These are phyloP conservation scores for Trichophyton simii DNA, from an alignment of 2,329 filamentous ascomycete species.

Conservation along the genomic window DNA sequence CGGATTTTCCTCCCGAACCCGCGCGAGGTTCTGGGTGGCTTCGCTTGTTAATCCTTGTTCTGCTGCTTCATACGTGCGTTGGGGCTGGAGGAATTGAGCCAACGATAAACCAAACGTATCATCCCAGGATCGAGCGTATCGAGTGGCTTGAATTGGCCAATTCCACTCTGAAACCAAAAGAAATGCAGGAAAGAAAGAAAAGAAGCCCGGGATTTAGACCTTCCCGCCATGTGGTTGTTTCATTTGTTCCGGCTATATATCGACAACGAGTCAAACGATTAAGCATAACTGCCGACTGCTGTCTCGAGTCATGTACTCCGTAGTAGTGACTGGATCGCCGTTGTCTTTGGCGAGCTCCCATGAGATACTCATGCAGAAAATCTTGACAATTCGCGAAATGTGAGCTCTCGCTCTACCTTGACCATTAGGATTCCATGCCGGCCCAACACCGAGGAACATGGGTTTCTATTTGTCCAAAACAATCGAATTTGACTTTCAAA, in stretches of 20 bases:
- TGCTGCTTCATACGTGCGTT: background rate
- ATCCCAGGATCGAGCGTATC: background rate
- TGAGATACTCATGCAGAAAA: background rate
- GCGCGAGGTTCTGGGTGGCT: background rate
- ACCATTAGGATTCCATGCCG: background rate
- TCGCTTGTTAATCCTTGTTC: conserved; percentile 3
- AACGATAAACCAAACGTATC: background rate
- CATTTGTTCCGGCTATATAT: background rate
- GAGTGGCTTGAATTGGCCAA: background rate
- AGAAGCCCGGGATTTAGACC: background rate
- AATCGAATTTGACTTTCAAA: background rate
- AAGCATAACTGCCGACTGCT: background rate
- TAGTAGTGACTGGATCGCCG: background rate
- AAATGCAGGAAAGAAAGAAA: background rate
- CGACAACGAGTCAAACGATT: background rate
- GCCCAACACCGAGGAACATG: background rate
- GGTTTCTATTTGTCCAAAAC: background rate
- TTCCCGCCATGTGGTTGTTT: conserved; percentile 1
- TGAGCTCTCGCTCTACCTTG: background rate
- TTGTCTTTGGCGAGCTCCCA: background rate
- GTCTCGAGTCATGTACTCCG: background rate
- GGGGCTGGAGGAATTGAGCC: background rate
- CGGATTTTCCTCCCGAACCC: background rate
- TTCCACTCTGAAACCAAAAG: background rate
- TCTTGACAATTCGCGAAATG: background rate